Evolutionary conservation across 2,329 filamentous ascomycete species (phyloP).

Genomic region (Corniculantispora saksenae): DNA sequence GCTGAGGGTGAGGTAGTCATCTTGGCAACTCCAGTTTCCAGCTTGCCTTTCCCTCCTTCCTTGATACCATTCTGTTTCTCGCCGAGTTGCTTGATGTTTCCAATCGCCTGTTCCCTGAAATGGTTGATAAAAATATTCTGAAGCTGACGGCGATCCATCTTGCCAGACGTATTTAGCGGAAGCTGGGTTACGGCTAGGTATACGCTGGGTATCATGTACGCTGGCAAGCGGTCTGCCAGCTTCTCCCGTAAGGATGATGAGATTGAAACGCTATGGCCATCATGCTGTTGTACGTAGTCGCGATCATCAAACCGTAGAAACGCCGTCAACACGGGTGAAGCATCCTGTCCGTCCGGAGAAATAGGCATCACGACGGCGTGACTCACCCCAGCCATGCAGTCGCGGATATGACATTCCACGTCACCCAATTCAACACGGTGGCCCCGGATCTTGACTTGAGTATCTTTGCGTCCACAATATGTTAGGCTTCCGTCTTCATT

Average conservation of each 20-base stretch:
- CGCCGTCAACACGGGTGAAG: neutral
- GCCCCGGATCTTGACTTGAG: conserved; percentile 56
- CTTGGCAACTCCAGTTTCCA: neutral
- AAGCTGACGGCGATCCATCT: conserved; percentile 43
- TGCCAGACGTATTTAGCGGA: conserved; percentile 44
- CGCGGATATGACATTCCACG: conserved; percentile 8
- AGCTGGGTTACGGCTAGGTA: conserved; percentile 43
- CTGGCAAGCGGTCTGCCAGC: conserved; percentile 16
- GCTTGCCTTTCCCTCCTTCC: neutral
- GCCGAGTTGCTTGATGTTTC: neutral
- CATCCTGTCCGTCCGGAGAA: neutral
- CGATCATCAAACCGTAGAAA: neutral
- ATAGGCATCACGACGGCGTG: neutral
- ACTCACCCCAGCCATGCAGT: neutral
- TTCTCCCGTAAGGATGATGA: neutral
- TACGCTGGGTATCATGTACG: conserved; percentile 45
- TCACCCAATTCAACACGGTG: conserved; percentile 47
- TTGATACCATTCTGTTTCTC: neutral
- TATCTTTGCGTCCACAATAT: conserved; percentile 52
- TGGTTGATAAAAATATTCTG: neutral
- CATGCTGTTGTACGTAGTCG: neutral
- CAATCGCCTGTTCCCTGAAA: neutral
- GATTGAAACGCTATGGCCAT: neutral
- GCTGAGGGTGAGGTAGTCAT: neutral
- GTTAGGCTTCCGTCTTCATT: conserved; percentile 34